Evolutionary conservation across 2,329 filamentous ascomycete species (phyloP), one percentile per base, ranked within the genome.

Genomic region (Penicillium sp.): DNA sequence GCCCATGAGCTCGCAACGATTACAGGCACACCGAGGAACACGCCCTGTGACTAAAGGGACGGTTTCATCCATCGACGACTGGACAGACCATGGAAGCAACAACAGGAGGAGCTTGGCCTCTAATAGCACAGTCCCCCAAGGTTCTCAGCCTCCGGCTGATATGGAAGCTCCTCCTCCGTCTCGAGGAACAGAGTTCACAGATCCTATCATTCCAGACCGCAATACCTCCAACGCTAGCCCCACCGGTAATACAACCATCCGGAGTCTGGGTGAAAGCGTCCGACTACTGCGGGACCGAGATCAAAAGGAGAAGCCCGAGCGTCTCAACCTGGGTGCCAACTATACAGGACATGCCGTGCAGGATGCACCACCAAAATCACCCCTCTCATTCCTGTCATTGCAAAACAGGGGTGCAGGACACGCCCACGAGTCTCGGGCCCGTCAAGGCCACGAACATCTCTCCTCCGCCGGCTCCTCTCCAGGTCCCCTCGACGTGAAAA

Each of bases 1-100:
- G 23, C 94, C 94, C 39, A 96, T 99, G 91, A 97, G 93, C 77
- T 96, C 93, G 25, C 92, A 96, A 73, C 89, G 91, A 73, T 81
- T 97, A 50, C 93, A 97, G 77, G 92, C 92, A 54, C 94, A 97
- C 76, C 83, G 93, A 73, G 87, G 88, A 62, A 85, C 81, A 65
- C 79, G 80, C 47, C 82, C 80, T 38, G 58, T 70, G 61, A 76
- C 72, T 44, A 74, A 71, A 55, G 69, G 63, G 33, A 67, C 69
- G 33, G 68, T 70, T 29, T 66, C 68, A 19, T 69, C 73, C 19
- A 77, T 70, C 49, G 79, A 81, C 54, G 76, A 75, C n/a, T 76
- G 74, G 61, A 75, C 68, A 21, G 77, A 81, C 52, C 72, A 80
- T 25, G 73, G 69, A 27, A 79, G 71, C 57, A 81, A 82, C 59